Conservation (phyloP, 78 protist species). For the Guillardia theta region DNA sequence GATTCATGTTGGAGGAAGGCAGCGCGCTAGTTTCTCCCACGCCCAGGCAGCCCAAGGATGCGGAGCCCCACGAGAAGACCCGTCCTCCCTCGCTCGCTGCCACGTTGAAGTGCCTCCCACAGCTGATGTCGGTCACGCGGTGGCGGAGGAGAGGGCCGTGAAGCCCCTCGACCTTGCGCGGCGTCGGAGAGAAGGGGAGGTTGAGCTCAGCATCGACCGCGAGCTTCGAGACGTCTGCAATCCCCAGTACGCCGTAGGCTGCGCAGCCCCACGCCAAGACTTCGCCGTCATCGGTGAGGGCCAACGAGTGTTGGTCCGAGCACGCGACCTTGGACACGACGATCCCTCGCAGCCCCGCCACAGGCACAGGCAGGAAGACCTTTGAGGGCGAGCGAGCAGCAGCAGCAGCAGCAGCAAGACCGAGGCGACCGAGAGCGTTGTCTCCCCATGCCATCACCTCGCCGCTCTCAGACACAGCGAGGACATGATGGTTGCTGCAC, state of each 20-base stretch:
- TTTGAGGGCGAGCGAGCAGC: neutral
- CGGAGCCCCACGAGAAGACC: neutral
- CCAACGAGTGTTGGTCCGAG: neutral
- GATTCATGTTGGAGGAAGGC: neutral
- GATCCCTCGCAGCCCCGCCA: neutral
- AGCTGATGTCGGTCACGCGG: neutral
- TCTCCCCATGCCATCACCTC: conserved; percentile 11
- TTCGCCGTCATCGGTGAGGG: neutral
- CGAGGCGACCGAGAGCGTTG: neutral
- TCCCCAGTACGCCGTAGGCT: neutral
- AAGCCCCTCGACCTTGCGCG: neutral
- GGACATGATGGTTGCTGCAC: neutral
- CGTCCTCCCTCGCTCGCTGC: neutral
- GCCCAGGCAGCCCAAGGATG: neutral
- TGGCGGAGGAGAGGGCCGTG: neutral
- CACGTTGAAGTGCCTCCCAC: neutral
- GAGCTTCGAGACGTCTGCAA: neutral
- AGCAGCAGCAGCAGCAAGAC: neutral
- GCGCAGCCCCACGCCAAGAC: neutral
- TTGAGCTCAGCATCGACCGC: neutral
- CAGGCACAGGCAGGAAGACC: neutral
- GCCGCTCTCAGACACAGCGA: neutral
- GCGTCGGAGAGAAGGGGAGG: neutral
- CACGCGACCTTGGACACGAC: neutral
- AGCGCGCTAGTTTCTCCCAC: neutral